phyloP scores from a whole-genome alignment of 352 stramenopile species.

The Phytopythium cucurbitacearum region DNA sequence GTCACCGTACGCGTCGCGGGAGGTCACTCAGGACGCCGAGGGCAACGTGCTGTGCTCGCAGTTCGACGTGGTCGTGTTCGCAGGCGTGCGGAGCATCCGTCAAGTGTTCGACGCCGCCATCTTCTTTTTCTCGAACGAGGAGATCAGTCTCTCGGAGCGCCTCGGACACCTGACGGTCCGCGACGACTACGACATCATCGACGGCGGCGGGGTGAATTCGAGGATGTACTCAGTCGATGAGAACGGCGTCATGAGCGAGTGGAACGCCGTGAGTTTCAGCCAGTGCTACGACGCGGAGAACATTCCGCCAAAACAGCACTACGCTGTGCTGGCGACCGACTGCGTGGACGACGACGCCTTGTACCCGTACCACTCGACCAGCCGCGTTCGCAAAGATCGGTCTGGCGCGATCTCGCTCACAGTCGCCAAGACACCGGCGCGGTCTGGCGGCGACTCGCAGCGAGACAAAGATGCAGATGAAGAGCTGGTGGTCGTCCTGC shows the following conservation, averaged over 20 bases:
- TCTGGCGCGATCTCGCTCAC: slow-evolving; percentile 22
- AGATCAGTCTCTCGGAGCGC: slow-evolving; percentile 27
- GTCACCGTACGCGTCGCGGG: background rate
- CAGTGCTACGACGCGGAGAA: slow-evolving; percentile 23
- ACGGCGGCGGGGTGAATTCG: slow-evolving; percentile 13
- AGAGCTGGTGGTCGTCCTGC: slow-evolving; percentile 19
- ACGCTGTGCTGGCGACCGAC: slow-evolving; percentile 34
- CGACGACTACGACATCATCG: slow-evolving; percentile 19
- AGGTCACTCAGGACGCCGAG: slow-evolving; percentile 14
- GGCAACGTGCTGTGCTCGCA: slow-evolving; percentile 16
- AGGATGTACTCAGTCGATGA: background rate
- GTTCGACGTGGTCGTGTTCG: slow-evolving; percentile 21
- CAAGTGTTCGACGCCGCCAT: slow-evolving; percentile 25
- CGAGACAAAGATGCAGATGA: too few species aligned
- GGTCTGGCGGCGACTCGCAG: too few species aligned
- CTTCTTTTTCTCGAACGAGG: slow-evolving; percentile 32
- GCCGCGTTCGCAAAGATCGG: slow-evolving; percentile 19
- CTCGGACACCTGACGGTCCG: slow-evolving; percentile 20
- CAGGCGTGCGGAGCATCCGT: slow-evolving; percentile 18
- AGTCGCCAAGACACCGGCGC: background rate
- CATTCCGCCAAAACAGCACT: slow-evolving; percentile 10
- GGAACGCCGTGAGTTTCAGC: slow-evolving; percentile 7
- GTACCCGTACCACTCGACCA: slow-evolving; percentile 28
- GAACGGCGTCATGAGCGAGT: slow-evolving; percentile 15
- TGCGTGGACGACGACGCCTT: slow-evolving; percentile 39